Conservation (phyloP, 495 filamentous ascomycete genomes). For the Pyronema domesticum region DNA sequence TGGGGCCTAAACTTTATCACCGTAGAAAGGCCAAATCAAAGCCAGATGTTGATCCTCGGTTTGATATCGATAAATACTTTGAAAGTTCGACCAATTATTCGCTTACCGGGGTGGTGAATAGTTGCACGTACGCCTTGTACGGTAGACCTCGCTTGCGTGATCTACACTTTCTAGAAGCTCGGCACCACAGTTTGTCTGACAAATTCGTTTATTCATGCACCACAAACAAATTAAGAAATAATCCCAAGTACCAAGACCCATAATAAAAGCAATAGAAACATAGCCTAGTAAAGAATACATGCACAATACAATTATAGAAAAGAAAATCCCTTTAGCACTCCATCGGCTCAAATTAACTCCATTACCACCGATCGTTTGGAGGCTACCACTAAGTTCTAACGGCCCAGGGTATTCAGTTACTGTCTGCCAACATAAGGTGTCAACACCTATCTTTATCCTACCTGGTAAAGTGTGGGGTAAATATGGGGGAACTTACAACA, state of each 20-base stretch:
- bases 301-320: neutral
- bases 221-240: too few relatives aligned
- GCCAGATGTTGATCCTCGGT: too few relatives aligned
- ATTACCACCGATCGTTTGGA: neutral
- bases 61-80: too few relatives aligned
- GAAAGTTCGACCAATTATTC: too few relatives aligned
- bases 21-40: too few relatives aligned
- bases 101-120: too few relatives aligned
- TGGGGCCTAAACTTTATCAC: too few relatives aligned
- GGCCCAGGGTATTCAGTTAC: constrained; percentile 1
- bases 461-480: neutral
- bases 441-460: constrained; percentile 2
- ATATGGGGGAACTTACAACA: constrained; percentile 46
- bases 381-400: constrained; percentile 1
- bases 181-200: too few relatives aligned
- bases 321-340: neutral
- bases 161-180: too few relatives aligned
- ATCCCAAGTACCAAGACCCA: neutral
- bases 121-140: too few relatives aligned
- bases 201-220: too few relatives aligned
- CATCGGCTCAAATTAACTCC: neutral
- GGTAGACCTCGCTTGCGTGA: too few relatives aligned
- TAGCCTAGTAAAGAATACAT: neutral
- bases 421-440: neutral
- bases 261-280: neutral